Percentiles rank a stretch among this genome's conserved stretches.
Conservation (phyloP, 2,329 filamentous ascomycete species). For the Fusarium coicis region DNA sequence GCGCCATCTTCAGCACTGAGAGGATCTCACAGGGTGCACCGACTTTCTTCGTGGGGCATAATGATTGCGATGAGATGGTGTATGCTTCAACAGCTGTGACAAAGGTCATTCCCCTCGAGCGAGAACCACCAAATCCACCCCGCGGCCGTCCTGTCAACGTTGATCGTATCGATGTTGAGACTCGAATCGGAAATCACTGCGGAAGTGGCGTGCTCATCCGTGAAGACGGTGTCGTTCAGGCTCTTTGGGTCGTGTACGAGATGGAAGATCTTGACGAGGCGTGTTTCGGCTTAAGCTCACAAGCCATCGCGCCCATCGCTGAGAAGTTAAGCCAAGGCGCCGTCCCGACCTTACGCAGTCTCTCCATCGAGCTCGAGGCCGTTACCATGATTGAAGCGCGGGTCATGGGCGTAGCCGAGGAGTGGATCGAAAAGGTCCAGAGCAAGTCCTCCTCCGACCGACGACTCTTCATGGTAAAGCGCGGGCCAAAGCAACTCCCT, state of each 20-base stretch:
- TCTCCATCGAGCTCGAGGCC: conserved; percentile 93
- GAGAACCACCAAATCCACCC: conserved; percentile 91
- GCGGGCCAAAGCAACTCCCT: conserved; percentile 66
- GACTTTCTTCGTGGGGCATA: conserved; percentile 96
- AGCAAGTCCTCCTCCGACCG: conserved; percentile 91
- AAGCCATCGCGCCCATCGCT: conserved; percentile 87
- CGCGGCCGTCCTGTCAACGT: conserved; percentile 94
- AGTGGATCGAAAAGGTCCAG: conserved; percentile 92
- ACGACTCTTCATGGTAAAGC: conserved; percentile 98
- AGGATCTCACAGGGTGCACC: conserved; percentile 91
- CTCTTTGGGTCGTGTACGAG: conserved; percentile 88
- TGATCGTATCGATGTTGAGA: conserved; percentile 96
- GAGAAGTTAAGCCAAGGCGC: conserved; percentile 82
- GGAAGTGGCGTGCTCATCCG: conserved; percentile 91
- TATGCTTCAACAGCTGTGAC: conserved; percentile 94
- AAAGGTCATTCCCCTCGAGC: conserved; percentile 92
- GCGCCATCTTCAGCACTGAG: conserved; percentile 81
- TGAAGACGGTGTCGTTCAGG: conserved; percentile 91
- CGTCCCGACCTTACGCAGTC: conserved; percentile 83
- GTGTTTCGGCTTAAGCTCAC: conserved; percentile 82
- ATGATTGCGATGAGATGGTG: conserved; percentile 91
- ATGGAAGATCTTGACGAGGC: conserved; percentile 23
- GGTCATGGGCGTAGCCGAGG: conserved; percentile 94
- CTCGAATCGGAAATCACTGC: conserved; percentile 87
- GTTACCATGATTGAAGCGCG: conserved; percentile 96